A percentile compares a stretch with the other conserved stretches of the same genome.
Evolutionary conservation across 2,329 filamentous ascomycete species (phyloP).

Genomic region (Fusarium torulosum): DNA sequence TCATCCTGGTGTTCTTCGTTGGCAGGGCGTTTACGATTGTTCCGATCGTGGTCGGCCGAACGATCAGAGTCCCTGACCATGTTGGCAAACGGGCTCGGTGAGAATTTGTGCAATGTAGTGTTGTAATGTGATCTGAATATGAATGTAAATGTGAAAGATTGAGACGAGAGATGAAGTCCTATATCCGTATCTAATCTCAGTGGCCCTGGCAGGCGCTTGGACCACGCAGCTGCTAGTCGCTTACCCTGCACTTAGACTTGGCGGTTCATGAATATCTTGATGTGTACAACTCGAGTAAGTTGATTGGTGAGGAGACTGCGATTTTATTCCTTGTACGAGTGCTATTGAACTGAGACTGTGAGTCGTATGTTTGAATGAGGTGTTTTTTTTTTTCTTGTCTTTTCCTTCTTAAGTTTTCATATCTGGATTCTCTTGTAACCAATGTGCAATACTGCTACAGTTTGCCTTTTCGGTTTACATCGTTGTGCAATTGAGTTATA

Average conservation of each 20-base stretch:
- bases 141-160: conserved; percentile 4
- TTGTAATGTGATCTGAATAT: conserved; percentile 1
- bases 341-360: too few relatives aligned
- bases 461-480: too few relatives aligned
- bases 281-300: too few relatives aligned
- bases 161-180: conserved; percentile 18
- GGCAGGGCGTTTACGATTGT: conserved; percentile 51
- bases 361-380: too few relatives aligned
- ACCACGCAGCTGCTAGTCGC: conserved; percentile 6
- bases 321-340: too few relatives aligned
- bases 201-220: conserved; percentile 26
- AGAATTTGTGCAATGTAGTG: neutral
- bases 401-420: too few relatives aligned
- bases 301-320: too few relatives aligned
- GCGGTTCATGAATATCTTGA: neutral
- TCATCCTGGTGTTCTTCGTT: conserved; percentile 56
- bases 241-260: conserved; percentile 24
- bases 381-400: too few relatives aligned
- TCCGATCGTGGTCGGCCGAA: conserved; percentile 32
- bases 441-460: too few relatives aligned
- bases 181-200: conserved; percentile 30
- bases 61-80: conserved; percentile 41
- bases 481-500: too few relatives aligned
- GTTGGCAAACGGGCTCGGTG: neutral
- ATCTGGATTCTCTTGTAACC: too few relatives aligned